Conservation (phyloP, 2,329 filamentous ascomycete species). For the Colletotrichum cordylinicola region DNA sequence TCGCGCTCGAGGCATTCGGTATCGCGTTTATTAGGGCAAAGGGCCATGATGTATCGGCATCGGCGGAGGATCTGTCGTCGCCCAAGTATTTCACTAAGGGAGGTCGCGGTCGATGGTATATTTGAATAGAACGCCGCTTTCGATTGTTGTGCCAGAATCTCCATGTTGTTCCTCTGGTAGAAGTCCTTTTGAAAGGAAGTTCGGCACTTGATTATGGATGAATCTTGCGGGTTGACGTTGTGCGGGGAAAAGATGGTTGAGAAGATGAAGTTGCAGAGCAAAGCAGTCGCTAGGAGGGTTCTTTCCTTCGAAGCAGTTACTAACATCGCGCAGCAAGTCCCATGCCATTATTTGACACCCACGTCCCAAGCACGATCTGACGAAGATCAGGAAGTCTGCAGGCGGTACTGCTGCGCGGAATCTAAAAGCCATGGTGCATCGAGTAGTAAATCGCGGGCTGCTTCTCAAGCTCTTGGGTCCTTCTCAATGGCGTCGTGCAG, state of each 20-base stretch:
- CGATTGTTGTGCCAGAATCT: no score
- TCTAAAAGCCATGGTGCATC: no score
- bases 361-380: no score
- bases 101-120: background rate
- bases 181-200: background rate
- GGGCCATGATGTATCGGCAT: background rate
- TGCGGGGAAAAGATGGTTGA: accelerated
- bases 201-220: background rate
- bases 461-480: no score
- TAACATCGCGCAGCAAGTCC: no score
- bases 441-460: no score
- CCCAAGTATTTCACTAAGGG: background rate
- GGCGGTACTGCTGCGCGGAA: no score
- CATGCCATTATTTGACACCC: no score
- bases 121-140: background rate
- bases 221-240: background rate
- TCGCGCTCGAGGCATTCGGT: background rate
- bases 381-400: no score
- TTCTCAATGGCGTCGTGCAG: no score
- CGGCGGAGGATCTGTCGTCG: background rate
- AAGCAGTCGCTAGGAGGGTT: background rate
- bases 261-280: background rate
- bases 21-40: background rate
- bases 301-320: background rate
- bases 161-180: no score